Percentiles rank a stretch among this genome's conserved stretches.
phyloP scores from a whole-genome alignment of 306 rosid species.

The Sechiopsis laciniata region DNA sequence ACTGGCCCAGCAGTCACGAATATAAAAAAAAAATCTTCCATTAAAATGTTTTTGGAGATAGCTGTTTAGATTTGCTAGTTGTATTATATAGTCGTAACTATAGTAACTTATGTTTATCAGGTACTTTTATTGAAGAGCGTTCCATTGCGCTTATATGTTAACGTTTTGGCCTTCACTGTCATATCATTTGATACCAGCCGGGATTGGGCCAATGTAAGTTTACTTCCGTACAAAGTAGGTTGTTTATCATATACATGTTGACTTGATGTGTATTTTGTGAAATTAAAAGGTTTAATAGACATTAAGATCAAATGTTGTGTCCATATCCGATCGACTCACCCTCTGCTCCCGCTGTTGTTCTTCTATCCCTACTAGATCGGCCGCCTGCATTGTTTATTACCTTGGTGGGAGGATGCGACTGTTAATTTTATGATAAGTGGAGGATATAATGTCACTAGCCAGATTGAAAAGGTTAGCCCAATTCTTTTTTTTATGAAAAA shows the following conservation, averaged over 20 bases:
- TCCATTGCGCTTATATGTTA: conserved; percentile 63
- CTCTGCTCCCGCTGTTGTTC: not conserved
- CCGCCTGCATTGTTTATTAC: conserved; percentile 75
- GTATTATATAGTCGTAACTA: not conserved
- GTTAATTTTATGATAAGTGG: conserved; percentile 82
- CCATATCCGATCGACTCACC: not conserved
- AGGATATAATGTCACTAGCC: conserved; percentile 57
- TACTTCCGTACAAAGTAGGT: not conserved
- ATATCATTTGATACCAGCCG: conserved; percentile 43
- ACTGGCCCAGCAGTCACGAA: too few relatives aligned
- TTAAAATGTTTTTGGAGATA: not conserved
- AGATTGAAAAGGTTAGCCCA: conserved; percentile 53
- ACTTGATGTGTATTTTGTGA: not conserved
- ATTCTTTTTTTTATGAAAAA: not conserved
- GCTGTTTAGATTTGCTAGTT: not conserved
- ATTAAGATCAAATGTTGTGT: not conserved
- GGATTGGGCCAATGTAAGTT: conserved; percentile 73
- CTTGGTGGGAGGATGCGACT: conserved; percentile 88
- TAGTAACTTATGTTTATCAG: conserved; percentile 33
- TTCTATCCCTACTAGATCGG: conserved; percentile 41
- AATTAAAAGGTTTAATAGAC: not conserved
- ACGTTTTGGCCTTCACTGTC: conserved; percentile 40
- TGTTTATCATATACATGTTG: not conserved
- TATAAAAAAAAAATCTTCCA: too few relatives aligned
- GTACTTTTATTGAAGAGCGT: conserved; percentile 64